Evolutionary conservation across 2,329 filamentous ascomycete species (phyloP), one percentile per base, ranked within the genome.

Genomic region (Sclerotinia borealis): DNA sequence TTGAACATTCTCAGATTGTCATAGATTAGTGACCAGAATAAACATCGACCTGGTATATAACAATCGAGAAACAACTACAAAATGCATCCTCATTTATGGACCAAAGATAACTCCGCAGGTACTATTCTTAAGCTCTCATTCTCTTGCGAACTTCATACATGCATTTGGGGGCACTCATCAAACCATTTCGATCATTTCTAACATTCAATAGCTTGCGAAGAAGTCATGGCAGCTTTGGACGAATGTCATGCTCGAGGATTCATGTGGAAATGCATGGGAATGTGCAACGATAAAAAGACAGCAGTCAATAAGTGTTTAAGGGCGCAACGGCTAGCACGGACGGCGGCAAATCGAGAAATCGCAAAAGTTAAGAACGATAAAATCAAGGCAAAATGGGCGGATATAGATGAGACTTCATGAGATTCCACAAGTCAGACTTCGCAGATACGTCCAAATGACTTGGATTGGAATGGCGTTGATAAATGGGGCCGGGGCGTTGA

Each of bases 41-140:
- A 50, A 25, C n/a, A 39, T 45, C 19, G 7, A 27, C 45, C 22
- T 54, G 59, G 27, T 36, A 39, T 19, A 51, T 27, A 61, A 50
- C 43, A 59, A 22, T 27, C 11, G 22, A 50, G 56, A 59, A 48
- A 17, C 11, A 49, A 27, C 15, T 52, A 64, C 75, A 85, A 72
- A 50, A 99, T 99, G 95, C 95, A 99, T 91, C 96, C 95, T 61
- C 93, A 97, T 79, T 81, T 99, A 2, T 93, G 98, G 75, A 96
- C 92, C 34, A 92, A 95, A 76, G 89, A 96, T 75, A 96, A 96
- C 71, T 55, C 60, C 31, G 82, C 85, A 70, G 93, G 93, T 96
- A 83, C 49, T 78, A 56, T 47, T 37, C 22, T 51, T 39, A 54
- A 51, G 36, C 29, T 41, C 48, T 34, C 39, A 19, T 19, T 51